Percentiles rank a stretch among this genome's conserved stretches.
phyloP scores from a whole-genome alignment of 2,329 filamentous ascomycete genomes.

The Alternaria rosae region DNA sequence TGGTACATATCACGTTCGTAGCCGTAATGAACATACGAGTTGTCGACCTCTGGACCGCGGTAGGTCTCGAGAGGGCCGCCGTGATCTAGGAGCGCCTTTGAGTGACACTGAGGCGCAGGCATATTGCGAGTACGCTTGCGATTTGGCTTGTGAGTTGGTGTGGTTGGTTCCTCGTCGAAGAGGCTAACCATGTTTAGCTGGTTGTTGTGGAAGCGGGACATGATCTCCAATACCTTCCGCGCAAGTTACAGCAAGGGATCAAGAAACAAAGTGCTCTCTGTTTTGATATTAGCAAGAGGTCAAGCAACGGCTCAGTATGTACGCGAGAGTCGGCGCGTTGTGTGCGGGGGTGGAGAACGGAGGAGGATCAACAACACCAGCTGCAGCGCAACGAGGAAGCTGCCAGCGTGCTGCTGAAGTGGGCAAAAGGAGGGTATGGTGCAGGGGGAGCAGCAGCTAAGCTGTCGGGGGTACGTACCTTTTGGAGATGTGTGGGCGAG shows the following conservation, averaged over 20 bases:
- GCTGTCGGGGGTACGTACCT: slow-evolving; percentile 8
- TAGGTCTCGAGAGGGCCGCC: not conserved
- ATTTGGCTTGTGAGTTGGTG: not conserved
- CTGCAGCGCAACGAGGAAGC: not conserved
- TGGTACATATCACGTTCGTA: not conserved
- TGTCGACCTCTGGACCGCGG: not conserved
- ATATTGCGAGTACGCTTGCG: not conserved
- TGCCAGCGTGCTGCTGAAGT: not conserved
- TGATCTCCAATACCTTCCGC: slow-evolving; percentile 4
- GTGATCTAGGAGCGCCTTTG: not conserved
- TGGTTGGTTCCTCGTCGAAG: not conserved
- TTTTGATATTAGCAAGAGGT: not conserved
- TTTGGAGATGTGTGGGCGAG: not conserved
- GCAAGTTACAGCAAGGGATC: not conserved
- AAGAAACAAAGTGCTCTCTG: not conserved
- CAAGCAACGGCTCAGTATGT: not conserved
- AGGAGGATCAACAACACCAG: not conserved
- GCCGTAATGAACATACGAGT: not conserved
- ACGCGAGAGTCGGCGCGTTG: not conserved
- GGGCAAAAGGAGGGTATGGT: not conserved
- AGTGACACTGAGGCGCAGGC: not conserved
- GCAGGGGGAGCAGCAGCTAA: not conserved
- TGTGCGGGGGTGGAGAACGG: not conserved
- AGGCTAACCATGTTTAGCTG: slow-evolving; percentile 18
- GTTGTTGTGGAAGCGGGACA: slow-evolving; percentile 22